Evolutionary conservation across 2,329 filamentous ascomycete species (phyloP), one percentile per base, ranked within the genome.

Genomic region (Grosmannia clavigera): DNA sequence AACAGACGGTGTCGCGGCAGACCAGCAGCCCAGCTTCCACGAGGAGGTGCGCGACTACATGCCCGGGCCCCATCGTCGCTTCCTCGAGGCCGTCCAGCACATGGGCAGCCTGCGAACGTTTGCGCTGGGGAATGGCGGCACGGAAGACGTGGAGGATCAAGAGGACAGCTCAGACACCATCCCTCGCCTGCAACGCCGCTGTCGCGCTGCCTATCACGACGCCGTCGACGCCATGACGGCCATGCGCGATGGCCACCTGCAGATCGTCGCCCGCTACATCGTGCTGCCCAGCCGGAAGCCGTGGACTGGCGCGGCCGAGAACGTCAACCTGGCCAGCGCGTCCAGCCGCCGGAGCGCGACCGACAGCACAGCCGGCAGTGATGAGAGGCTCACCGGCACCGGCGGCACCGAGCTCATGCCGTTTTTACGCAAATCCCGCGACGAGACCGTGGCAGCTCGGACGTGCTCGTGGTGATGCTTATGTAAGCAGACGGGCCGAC

Each of bases 261-360:
- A 89, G 70, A 89, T 97, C 61, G 92, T 96, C 3, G 88, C 89
- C 40, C 81, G 90, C 56, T 97, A 96, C 72, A 95, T 97, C 67
- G 85, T 96, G 65, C 76, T 94, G 59, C 90, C 91, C 29, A 87
- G 87, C 0, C 80, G 73, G 58, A 73, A 76, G 61, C 68, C 70
- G 40, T 61, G 58, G 50, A 62, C 61, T 27, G 52, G 53, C 29
- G 33, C 58, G 3, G 31, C 55, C 35, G 67, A 64, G 29, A 62
- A 65, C 0, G 63, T 65, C 19, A 80, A 80, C 61, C 65, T 80
- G 58, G 75, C 77, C 0, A 79, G 75, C 31, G 75, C 74, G 0
- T 78, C 75, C 16, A 51, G n/a, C 9, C 29, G 33, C 22, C 33
- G 2, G 11, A 9, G 14, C 22, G n/a, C 3, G n/a, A 43, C 9